These are phyloP conservation scores for Termitomyces sp. DNA, from an alignment of 768 basidiomycete species.

Conservation along the genomic window DNA sequence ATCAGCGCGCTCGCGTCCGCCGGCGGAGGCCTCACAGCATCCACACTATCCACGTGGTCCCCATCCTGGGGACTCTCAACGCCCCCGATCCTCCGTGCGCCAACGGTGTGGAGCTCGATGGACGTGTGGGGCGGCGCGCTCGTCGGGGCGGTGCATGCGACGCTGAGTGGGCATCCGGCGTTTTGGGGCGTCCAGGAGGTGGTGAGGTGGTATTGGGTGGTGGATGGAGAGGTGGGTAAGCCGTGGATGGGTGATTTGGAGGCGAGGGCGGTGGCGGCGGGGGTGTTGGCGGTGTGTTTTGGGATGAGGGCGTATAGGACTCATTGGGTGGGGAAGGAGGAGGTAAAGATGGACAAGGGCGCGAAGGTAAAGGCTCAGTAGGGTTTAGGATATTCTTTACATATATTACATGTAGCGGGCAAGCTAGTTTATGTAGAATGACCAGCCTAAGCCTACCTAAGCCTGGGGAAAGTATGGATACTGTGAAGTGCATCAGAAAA, in stretches of 20 bases:
- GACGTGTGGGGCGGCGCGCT: constrained; percentile 55
- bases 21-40: constrained; percentile 44
- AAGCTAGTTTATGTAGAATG: too few species aligned
- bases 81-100: constrained; percentile 43
- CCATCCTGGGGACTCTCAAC: constrained; percentile 44
- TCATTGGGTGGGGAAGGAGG: constrained; percentile 22
- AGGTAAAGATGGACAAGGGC: too few species aligned
- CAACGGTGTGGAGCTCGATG: constrained; percentile 39
- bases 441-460: too few species aligned
- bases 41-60: constrained; percentile 43
- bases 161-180: constrained; percentile 9
- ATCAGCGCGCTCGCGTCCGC: constrained; percentile 47
- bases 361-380: too few species aligned
- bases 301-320: constrained; percentile 31
- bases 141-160: constrained; percentile 27
- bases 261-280: constrained; percentile 33
- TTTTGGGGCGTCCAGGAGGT: constrained; percentile 5
- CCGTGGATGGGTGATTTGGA: constrained; percentile 18
- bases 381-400: too few species aligned
- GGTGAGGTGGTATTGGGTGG: not conserved
- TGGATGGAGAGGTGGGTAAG: not conserved
- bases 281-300: constrained; percentile 32
- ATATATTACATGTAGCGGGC: too few species aligned
- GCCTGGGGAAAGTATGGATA: too few species aligned
- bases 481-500: too few species aligned